Base-by-base conservation (phyloP, 257 asterid genomes). In the Nicotiana paniculata region DNA sequence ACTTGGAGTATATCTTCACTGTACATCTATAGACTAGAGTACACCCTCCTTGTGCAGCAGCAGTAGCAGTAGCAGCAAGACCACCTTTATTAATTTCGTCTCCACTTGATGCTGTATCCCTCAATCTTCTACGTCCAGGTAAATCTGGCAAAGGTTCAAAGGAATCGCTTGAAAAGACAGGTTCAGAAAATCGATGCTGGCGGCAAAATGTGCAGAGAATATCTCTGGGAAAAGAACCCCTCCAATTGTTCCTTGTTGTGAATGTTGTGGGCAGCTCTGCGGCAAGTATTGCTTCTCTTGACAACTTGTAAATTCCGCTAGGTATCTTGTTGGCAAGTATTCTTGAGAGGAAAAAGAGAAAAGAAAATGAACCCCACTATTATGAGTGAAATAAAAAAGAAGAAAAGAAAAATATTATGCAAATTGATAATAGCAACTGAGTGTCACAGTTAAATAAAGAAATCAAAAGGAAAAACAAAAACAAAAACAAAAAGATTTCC, bases 201-300 rank as follows among this genome's bases (percentile, higher is more conserved):
- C 97, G 98, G 84, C 97, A 94, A 78, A 96, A 92, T 81, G 97
- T 86, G 81, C 86, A 85, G 9, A 96, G 95, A 64, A 92, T 84
- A 72, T 96, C 97, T 88, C 92, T 94, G 2, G 97, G 99, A 35
- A 88, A 84, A 76, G 93, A 83, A 70, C 97, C 98, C 91, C 92
- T 92, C 98, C 99, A 96, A 70, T 89, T 92, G 90, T 82, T 86
- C 87, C 87, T 90, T 43, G 95, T 85, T 18, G 97, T 91, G 85
- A 86, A 93, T 81, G 88, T 87, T 82, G 77, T 69, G 70, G 99
- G 99, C 89, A 96, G 85, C 77, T 94, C 92, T 11, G 97, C 95
- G 35, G 92, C 90, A 88, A 93, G 91, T 68, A 92, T 84, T 85
- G 98, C 94, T 78, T 93, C 93, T 87, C 99, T 91, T 46, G 97